Conservation (phyloP, 164 flowering plant genomes). For the Malania oleifera region DNA sequence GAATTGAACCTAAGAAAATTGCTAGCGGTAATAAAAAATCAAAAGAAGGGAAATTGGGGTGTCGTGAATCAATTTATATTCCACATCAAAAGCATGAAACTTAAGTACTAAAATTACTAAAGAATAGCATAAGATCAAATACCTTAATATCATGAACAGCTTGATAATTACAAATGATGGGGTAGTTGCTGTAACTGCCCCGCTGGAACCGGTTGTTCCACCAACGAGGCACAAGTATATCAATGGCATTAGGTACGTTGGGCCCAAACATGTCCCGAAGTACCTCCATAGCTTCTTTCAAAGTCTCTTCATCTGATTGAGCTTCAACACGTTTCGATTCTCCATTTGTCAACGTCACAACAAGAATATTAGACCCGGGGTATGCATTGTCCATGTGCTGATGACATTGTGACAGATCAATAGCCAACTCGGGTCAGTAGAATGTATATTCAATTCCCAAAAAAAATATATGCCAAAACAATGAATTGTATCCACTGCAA, state of each 20-base stretch:
- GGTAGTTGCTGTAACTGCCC: constrained; percentile 94
- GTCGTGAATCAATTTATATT: too few relatives aligned
- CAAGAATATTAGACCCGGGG: constrained; percentile 87
- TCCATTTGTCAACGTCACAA: constrained; percentile 89
- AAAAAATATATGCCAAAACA: neutral
- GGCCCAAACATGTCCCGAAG: constrained; percentile 89
- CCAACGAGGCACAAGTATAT: constrained; percentile 93
- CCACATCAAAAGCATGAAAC: too few relatives aligned
- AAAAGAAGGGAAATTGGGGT: too few relatives aligned
- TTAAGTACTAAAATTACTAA: neutral
- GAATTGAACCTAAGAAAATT: too few relatives aligned
- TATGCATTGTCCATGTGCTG: constrained; percentile 99
- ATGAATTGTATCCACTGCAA: too few relatives aligned
- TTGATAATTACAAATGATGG: constrained; percentile 49
- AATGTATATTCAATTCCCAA: neutral
- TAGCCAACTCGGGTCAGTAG: constrained; percentile 15
- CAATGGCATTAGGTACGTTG: constrained; percentile 61
- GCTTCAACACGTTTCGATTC: constrained; percentile 90
- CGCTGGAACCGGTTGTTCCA: constrained; percentile 94
- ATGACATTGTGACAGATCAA: constrained; percentile 27
- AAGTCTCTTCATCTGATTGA: constrained; percentile 64
- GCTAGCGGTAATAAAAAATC: too few relatives aligned
- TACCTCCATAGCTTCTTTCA: constrained; percentile 77
- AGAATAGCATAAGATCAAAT: neutral
- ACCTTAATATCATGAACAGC: constrained; percentile 63